Evolutionary conservation across 805 yeast species (phyloP).

Genomic region (Torulaspora delbrueckii): DNA sequence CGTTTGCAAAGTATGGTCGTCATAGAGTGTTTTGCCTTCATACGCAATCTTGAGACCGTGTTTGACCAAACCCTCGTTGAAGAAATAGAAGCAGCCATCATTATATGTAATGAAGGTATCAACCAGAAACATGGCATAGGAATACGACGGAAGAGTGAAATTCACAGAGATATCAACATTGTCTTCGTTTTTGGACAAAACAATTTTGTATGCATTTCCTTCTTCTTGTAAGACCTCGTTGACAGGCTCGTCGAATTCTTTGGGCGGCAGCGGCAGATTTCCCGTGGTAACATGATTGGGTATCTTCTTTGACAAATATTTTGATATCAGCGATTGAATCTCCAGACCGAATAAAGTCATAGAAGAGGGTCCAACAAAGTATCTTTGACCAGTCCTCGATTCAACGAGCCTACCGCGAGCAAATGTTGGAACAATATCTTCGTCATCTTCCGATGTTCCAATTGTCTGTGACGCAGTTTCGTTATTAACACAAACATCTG

Average conservation of each 20-base stretch:
- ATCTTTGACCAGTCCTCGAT: constrained; percentile 68
- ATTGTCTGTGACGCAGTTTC: neutral
- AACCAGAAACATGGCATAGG: constrained; percentile 68
- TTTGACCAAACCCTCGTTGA: constrained; percentile 75
- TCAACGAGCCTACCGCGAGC: constrained; percentile 66
- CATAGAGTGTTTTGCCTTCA: constrained; percentile 39
- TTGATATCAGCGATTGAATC: constrained; percentile 59
- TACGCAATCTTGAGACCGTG: constrained; percentile 60
- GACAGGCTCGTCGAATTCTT: constrained; percentile 17
- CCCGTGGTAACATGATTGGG: constrained; percentile 7
- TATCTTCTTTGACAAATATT: constrained; percentile 23
- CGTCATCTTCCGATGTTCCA: constrained; percentile 15
- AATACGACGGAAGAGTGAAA: constrained; percentile 68
- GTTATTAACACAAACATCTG: neutral
- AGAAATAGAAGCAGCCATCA: constrained; percentile 80
- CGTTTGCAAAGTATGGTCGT: constrained; percentile 60
- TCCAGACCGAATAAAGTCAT: constrained; percentile 79
- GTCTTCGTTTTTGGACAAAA: constrained; percentile 55
- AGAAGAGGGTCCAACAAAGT: constrained; percentile 76
- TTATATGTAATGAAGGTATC: constrained; percentile 75
- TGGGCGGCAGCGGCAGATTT: neutral
- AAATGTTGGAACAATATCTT: constrained; percentile 64
- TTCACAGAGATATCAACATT: constrained; percentile 48
- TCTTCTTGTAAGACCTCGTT: constrained; percentile 67
- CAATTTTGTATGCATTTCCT: constrained; percentile 70